Conservation (phyloP, 805 yeast genomes). For the Saccharomyces eubayanus region DNA sequence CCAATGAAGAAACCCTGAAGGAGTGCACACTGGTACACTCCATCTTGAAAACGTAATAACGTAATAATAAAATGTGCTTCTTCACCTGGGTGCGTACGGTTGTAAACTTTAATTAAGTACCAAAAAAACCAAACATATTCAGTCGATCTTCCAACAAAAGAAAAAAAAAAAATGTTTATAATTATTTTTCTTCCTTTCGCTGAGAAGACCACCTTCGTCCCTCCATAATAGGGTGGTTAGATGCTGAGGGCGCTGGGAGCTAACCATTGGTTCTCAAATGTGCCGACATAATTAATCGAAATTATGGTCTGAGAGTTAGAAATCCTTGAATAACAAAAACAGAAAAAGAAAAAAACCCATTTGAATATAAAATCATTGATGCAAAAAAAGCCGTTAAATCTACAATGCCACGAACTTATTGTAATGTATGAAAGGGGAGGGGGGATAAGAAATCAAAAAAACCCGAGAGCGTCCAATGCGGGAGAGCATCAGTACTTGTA, state of each 20-base stretch:
- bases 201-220: conserved; percentile 16
- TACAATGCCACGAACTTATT: conserved; percentile 18
- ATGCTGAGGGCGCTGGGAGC: neutral
- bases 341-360: conserved; percentile 3
- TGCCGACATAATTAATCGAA: conserved; percentile 3
- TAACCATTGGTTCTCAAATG: conserved; percentile 28
- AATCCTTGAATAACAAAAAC: neutral
- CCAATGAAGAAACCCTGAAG: neutral
- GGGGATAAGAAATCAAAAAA: neutral
- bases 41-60: neutral
- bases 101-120: conserved; percentile 5
- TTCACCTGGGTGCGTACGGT: neutral
- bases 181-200: neutral
- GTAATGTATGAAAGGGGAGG: neutral
- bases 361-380: conserved; percentile 8
- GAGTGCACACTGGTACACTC: neutral
- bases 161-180: neutral
- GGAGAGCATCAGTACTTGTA: conserved; percentile 21
- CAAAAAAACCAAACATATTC: conserved; percentile 30
- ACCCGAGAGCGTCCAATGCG: neutral
- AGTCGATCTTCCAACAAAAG: conserved; percentile 16
- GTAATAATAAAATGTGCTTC: neutral
- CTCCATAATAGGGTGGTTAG: conserved; percentile 27
- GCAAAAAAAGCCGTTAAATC: conserved; percentile 7
- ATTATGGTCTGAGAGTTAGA: neutral